These are phyloP conservation scores for Tausonia pullulans DNA, from an alignment of 1,284 basidiomycete species.

Conservation along the genomic window DNA sequence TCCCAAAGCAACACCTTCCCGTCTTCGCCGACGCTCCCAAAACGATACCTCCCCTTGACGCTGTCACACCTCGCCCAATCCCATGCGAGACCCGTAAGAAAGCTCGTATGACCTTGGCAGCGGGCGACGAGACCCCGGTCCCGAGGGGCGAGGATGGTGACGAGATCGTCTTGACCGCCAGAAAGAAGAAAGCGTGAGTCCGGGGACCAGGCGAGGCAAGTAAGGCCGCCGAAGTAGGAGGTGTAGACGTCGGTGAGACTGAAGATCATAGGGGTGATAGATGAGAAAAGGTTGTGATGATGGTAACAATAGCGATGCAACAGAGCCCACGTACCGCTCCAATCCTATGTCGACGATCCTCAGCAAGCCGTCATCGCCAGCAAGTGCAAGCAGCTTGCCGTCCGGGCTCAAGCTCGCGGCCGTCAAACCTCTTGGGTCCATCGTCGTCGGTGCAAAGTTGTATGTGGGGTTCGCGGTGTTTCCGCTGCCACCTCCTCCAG, in stretches of 20 bases:
- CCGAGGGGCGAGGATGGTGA: slow-evolving; percentile 84
- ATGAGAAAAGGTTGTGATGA: background rate
- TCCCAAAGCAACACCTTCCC: slow-evolving; percentile 91
- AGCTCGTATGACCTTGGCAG: slow-evolving; percentile 92
- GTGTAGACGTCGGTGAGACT: slow-evolving; percentile 57
- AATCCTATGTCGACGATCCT: slow-evolving; percentile 73
- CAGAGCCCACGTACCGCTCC: slow-evolving; percentile 51
- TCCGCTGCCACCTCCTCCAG: too few species aligned
- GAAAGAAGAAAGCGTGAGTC: slow-evolving; percentile 3
- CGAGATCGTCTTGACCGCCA: slow-evolving; percentile 85
- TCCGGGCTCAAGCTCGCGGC: slow-evolving; percentile 60
- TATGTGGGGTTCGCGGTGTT: too few species aligned
- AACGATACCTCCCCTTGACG: slow-evolving; percentile 66
- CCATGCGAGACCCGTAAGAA: slow-evolving; percentile 79
- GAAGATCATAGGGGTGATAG: background rate
- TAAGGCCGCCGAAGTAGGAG: slow-evolving; percentile 82
- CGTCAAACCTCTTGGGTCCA: background rate
- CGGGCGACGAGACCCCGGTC: slow-evolving; percentile 88
- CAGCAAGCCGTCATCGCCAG: slow-evolving; percentile 78
- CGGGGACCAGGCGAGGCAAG: slow-evolving; percentile 37
- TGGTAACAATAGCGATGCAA: background rate
- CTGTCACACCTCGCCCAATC: slow-evolving; percentile 69
- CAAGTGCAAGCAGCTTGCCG: slow-evolving; percentile 69
- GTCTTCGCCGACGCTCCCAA: slow-evolving; percentile 87
- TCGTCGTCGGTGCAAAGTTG: too few species aligned